phyloP scores from a whole-genome alignment of 2,329 filamentous ascomycete genomes.

The Beauveria varroae region DNA sequence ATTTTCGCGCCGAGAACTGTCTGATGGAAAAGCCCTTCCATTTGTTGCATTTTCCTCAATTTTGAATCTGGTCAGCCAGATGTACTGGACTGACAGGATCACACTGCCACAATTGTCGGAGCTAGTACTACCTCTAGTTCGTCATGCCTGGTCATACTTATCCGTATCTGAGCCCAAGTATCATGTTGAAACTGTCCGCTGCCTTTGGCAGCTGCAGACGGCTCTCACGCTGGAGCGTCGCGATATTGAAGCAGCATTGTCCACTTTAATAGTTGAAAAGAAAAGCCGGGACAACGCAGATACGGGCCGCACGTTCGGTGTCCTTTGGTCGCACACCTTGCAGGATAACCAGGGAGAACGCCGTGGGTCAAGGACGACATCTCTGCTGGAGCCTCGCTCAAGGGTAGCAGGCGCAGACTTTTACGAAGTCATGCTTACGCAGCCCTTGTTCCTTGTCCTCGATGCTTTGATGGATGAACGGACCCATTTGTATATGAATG shows the following conservation, averaged over 20 bases:
- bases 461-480: slow-evolving; percentile 69
- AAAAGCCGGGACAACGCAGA: slow-evolving; percentile 43
- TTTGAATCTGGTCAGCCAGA: slow-evolving; percentile 48
- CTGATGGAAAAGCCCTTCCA: slow-evolving; percentile 28
- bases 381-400: slow-evolving; percentile 14
- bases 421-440: slow-evolving; percentile 67
- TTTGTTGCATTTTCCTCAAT: slow-evolving; percentile 53
- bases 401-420: slow-evolving; percentile 50
- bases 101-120: slow-evolving; percentile 44
- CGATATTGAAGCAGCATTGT: slow-evolving; percentile 73
- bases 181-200: slow-evolving; percentile 85
- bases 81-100: slow-evolving; percentile 48
- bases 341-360: slow-evolving; percentile 51
- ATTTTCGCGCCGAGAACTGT: slow-evolving; percentile 43
- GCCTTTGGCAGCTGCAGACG: slow-evolving; percentile 77
- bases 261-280: slow-evolving; percentile 56
- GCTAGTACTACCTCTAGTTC: slow-evolving; percentile 61
- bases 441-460: slow-evolving; percentile 74
- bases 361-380: slow-evolving; percentile 34
- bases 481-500: slow-evolving; percentile 67
- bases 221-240: slow-evolving; percentile 59
- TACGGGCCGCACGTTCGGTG: slow-evolving; percentile 60
- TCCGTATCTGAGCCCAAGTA: slow-evolving; percentile 82
- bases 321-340: slow-evolving; percentile 75
- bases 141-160: slow-evolving; percentile 70